These are phyloP conservation scores for Penicillium simplicissimum DNA, from an alignment of 495 filamentous ascomycete genomes.

Conservation along the genomic window DNA sequence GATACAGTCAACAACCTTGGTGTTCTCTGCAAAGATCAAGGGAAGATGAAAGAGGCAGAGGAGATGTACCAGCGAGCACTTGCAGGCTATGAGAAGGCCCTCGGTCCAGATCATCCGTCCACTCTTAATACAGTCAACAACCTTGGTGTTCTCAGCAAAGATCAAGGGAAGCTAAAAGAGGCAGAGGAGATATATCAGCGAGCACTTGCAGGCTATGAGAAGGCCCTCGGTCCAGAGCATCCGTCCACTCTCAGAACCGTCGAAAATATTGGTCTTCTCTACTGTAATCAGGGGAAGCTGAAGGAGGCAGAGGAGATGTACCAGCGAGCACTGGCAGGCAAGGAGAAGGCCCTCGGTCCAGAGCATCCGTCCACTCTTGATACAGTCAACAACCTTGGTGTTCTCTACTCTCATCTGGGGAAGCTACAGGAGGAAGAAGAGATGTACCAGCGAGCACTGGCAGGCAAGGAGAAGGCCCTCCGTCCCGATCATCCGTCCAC, in stretches of 20 bases:
- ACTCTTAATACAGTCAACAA: constrained; percentile 18
- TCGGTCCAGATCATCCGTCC: constrained; percentile 28
- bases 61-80: constrained; percentile 34
- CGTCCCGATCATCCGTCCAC: constrained; percentile 36
- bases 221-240: constrained; percentile 29
- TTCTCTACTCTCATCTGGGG: constrained; percentile 34
- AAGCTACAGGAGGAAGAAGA: constrained; percentile 39
- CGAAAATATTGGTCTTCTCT: constrained; percentile 32
- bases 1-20: too few species aligned
- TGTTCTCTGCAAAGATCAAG: constrained; percentile 29
- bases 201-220: constrained; percentile 9
- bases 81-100: constrained; percentile 34
- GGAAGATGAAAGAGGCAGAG: constrained; percentile 38
- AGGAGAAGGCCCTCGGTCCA: constrained; percentile 30
- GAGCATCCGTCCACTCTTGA: constrained; percentile 36
- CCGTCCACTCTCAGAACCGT: constrained; percentile 29
- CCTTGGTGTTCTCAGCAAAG: too few species aligned
- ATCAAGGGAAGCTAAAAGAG: too few species aligned
- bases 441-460: constrained; percentile 33
- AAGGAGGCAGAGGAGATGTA: constrained; percentile 37
- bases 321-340: constrained; percentile 35
- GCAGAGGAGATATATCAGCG: constrained; percentile 7
- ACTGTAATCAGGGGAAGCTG: constrained; percentile 28
- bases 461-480: constrained; percentile 35
- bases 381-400: constrained; percentile 35